Conservation (phyloP, 1,284 basidiomycete species). For the Moesziomyces aphidis region DNA sequence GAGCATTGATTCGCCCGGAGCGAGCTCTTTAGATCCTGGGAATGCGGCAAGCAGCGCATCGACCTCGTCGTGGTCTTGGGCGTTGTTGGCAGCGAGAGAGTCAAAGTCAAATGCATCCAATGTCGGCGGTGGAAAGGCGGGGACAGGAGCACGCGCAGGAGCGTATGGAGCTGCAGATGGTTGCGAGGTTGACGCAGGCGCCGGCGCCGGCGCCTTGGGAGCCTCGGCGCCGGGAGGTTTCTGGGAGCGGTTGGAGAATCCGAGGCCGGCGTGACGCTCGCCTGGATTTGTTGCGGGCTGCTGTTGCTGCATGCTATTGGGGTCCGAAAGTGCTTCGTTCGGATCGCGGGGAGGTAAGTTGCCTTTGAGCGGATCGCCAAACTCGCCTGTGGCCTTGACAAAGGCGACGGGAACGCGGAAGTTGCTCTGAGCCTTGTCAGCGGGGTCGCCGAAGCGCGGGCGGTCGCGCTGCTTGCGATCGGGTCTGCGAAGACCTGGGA, state of each 20-base stretch:
- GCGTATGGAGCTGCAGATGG: slow-evolving; percentile 15
- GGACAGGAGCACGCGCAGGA: slow-evolving; percentile 13
- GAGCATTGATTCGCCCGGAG: slow-evolving; percentile 40
- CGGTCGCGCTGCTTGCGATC: slow-evolving; percentile 17
- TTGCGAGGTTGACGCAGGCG: not conserved
- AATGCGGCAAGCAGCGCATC: slow-evolving; percentile 44
- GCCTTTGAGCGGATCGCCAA: slow-evolving; percentile 33
- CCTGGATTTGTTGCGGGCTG: slow-evolving; percentile 11
- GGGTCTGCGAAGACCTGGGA: slow-evolving; percentile 38
- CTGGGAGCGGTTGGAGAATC: slow-evolving; percentile 32
- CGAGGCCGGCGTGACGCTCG: slow-evolving; percentile 46
- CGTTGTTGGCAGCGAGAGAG: not conserved
- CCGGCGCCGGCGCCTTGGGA: not conserved
- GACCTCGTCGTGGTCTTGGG: slow-evolving; percentile 39
- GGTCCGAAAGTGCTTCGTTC: slow-evolving; percentile 4
- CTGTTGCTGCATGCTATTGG: slow-evolving; percentile 15
- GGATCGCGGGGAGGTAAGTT: slow-evolving; percentile 24
- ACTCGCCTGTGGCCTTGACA: slow-evolving; percentile 53
- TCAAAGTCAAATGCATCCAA: slow-evolving; percentile 21
- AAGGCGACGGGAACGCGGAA: slow-evolving; percentile 53
- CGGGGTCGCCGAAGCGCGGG: slow-evolving; percentile 39
- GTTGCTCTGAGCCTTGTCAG: slow-evolving; percentile 18
- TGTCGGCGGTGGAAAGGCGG: slow-evolving; percentile 7
- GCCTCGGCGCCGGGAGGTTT: slow-evolving; percentile 11
- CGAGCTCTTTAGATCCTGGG: slow-evolving; percentile 50